Evolutionary conservation across 192 early-diverging fungal genomes (phyloP).

Genomic region (Rhizophagus clarus): DNA sequence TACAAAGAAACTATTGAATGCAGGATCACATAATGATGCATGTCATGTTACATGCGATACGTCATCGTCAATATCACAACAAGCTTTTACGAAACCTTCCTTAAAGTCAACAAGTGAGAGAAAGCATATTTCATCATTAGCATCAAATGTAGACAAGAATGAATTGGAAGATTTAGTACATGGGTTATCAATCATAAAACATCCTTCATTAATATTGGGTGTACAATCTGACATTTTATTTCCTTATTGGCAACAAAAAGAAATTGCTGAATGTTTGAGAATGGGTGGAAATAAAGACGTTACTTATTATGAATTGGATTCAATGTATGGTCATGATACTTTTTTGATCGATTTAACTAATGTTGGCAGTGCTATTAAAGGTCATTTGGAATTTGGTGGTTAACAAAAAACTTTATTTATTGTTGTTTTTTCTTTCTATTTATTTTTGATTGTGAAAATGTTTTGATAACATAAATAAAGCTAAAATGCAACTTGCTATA

Average conservation of each 20-base stretch:
- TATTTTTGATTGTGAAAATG: not conserved
- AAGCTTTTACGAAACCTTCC: not conserved
- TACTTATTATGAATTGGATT: conserved; percentile 96
- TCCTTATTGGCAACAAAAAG: conserved; percentile 93
- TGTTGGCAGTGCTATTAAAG: conserved; percentile 94
- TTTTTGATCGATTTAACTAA: conserved; percentile 90
- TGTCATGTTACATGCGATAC: conserved; percentile 28
- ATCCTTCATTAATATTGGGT: conserved; percentile 89
- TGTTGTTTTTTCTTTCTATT: too few species aligned
- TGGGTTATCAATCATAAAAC: conserved; percentile 69
- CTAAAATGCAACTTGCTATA: too few species aligned
- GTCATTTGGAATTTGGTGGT: conserved; percentile 67
- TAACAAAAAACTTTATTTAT: conserved; percentile 21
- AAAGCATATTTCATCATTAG: conserved; percentile 23
- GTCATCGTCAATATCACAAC: not conserved
- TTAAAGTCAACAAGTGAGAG: not conserved
- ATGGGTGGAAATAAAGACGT: conserved; percentile 85
- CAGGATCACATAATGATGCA: conserved; percentile 35
- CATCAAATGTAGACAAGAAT: conserved; percentile 11
- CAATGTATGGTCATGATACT: conserved; percentile 97
- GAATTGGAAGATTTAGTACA: conserved; percentile 62
- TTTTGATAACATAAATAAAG: too few species aligned
- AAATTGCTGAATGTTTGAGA: conserved; percentile 88
- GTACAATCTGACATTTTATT: conserved; percentile 96
- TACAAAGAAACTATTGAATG: conserved; percentile 32